These are phyloP conservation scores for Dicorynia guianensis DNA, from an alignment of 306 rosid genomes.

Conservation along the genomic window DNA sequence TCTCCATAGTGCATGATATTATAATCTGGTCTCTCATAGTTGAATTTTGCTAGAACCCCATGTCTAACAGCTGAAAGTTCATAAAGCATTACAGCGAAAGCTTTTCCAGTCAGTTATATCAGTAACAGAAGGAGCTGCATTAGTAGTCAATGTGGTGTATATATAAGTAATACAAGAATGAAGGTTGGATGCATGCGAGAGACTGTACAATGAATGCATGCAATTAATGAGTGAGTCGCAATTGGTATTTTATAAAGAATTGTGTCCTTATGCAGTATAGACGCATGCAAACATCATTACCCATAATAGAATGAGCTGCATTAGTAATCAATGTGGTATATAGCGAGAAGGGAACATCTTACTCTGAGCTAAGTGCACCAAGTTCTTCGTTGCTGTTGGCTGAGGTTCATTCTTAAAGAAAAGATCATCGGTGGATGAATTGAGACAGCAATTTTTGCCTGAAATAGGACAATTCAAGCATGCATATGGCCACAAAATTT, in stretches of 20 bases:
- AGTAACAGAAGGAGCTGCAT: not conserved
- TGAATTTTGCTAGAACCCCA: constrained; percentile 68
- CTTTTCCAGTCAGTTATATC: not conserved
- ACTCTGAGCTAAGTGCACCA: constrained; percentile 93
- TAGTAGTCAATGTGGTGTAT: not conserved
- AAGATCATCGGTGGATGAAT: constrained; percentile 72
- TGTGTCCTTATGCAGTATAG: too few relatives aligned
- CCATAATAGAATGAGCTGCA: not conserved
- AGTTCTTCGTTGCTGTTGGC: constrained; percentile 78
- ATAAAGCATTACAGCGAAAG: not conserved
- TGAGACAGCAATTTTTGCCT: constrained; percentile 88
- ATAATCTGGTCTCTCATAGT: constrained; percentile 53
- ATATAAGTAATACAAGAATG: too few relatives aligned
- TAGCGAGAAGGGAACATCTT: constrained; percentile 30
- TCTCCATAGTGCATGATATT: constrained; percentile 74
- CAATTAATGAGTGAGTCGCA: too few relatives aligned
- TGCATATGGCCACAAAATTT: not conserved
- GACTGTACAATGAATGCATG: too few relatives aligned
- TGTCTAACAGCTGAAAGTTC: constrained; percentile 62
- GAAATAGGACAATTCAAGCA: constrained; percentile 25
- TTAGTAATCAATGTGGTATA: not conserved
- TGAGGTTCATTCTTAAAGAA: constrained; percentile 79
- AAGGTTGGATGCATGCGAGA: too few relatives aligned
- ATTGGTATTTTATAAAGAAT: too few relatives aligned
- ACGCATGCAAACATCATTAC: too few relatives aligned